Percentiles rank a stretch among this genome's conserved stretches.
phyloP scores from a whole-genome alignment of 2,329 filamentous ascomycete genomes.

The Fusarium musae region DNA sequence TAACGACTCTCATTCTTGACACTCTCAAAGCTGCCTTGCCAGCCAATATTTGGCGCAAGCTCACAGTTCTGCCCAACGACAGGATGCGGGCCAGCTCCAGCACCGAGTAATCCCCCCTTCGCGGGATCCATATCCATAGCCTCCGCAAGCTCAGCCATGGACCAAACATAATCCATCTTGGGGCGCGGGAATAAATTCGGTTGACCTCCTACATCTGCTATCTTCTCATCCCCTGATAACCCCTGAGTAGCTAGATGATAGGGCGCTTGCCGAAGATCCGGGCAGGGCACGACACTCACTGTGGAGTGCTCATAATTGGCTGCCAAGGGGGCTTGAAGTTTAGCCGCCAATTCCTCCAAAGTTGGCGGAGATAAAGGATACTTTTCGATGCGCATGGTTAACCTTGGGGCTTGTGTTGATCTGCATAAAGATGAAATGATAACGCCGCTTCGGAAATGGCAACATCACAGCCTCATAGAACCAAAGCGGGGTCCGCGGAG shows the following conservation, averaged over 20 bases:
- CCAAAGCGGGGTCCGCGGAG: not conserved
- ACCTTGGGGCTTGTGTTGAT: not conserved
- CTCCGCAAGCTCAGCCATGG: constrained; percentile 25
- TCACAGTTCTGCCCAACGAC: not conserved
- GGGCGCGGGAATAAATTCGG: not conserved
- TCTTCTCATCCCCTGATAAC: not conserved
- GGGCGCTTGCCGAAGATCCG: not conserved
- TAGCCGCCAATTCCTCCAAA: constrained; percentile 34
- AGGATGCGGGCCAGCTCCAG: not conserved
- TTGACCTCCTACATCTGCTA: not conserved
- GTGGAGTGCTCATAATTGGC: not conserved
- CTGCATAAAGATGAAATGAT: not conserved
- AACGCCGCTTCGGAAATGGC: not conserved
- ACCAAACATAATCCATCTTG: not conserved
- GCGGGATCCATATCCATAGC: not conserved
- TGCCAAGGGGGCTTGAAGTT: constrained; percentile 12
- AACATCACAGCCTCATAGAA: not conserved
- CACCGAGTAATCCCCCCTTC: not conserved
- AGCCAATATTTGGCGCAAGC: not conserved
- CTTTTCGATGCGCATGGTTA: not conserved
- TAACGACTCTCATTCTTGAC: constrained; percentile 14
- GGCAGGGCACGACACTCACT: not conserved
- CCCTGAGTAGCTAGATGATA: not conserved
- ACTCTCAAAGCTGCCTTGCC: not conserved
- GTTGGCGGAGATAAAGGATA: constrained; percentile 39